A percentile compares a stretch with the other conserved stretches of the same genome.
Conservation (phyloP, 2,329 filamentous ascomycete species). For the Neobulgaria alba region DNA sequence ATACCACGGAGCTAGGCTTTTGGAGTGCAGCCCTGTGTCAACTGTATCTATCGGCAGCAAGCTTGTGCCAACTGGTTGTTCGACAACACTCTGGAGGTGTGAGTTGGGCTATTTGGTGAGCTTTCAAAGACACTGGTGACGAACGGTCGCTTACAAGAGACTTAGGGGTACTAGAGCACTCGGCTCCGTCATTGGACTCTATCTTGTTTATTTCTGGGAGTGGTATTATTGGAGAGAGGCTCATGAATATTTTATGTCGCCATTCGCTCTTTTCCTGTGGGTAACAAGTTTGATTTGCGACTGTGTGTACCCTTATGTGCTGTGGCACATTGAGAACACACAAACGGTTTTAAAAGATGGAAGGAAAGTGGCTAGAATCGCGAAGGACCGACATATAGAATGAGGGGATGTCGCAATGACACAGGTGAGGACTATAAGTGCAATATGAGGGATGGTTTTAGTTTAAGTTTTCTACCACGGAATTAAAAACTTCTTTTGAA, state of each 20-base stretch:
- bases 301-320: slow-evolving; percentile 36
- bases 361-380: slow-evolving; percentile 10
- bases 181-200: slow-evolving; percentile 36
- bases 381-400: background rate
- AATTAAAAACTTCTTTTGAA: too few species aligned
- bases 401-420: background rate
- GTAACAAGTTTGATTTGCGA: slow-evolving; percentile 35
- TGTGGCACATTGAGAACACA: slow-evolving; percentile 33
- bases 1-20: slow-evolving; percentile 37
- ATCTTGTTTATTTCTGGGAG: slow-evolving; percentile 32
- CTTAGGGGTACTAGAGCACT: slow-evolving; percentile 37
- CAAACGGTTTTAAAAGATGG: slow-evolving; percentile 34
- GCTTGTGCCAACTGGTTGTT: slow-evolving; percentile 35
- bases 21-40: slow-evolving; percentile 14
- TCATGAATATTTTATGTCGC: slow-evolving; percentile 38
- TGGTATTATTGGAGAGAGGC: slow-evolving; percentile 45
- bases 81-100: slow-evolving; percentile 41
- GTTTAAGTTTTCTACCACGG: too few species aligned
- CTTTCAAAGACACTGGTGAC: slow-evolving; percentile 7
- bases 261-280: slow-evolving; percentile 35
- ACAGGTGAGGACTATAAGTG: background rate
- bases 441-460: background rate
- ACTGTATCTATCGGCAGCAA: slow-evolving; percentile 40
- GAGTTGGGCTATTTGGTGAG: slow-evolving; percentile 41
- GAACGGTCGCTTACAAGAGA: background rate